Evolutionary conservation across 371 early-diverging fungal genomes (phyloP).

Genomic region (Coemansia sp.): DNA sequence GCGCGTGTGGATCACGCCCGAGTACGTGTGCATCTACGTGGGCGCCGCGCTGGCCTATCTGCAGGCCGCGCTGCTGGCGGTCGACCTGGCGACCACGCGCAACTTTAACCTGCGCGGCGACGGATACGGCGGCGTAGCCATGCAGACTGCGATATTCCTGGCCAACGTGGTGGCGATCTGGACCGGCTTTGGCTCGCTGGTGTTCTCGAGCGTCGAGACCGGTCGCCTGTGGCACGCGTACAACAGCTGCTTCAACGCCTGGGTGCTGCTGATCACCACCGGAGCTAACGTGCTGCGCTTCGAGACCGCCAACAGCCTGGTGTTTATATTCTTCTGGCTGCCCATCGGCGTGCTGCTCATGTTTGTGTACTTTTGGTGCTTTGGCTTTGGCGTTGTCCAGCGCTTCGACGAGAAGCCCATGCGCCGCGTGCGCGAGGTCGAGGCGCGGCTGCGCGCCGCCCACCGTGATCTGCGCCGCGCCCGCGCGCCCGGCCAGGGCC

Average conservation of each 20-base stretch:
- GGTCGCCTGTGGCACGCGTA: constrained; percentile 34
- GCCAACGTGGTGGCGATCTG: constrained; percentile 48
- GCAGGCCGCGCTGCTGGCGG: constrained; percentile 26
- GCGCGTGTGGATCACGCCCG: constrained; percentile 41
- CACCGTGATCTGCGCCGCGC: constrained; percentile 33
- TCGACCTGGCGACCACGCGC: constrained; percentile 34
- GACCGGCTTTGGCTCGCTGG: constrained; percentile 46
- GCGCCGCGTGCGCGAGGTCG: constrained; percentile 33
- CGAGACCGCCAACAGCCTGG: constrained; percentile 36
- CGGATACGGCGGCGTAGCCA: constrained; percentile 31
- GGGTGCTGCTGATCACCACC: constrained; percentile 41
- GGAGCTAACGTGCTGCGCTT: constrained; percentile 33
- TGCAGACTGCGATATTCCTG: constrained; percentile 42
- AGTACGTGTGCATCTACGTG: constrained; percentile 44
- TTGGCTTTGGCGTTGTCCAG: constrained; percentile 37
- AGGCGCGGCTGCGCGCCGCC: constrained; percentile 24
- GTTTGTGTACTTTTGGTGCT: constrained; percentile 44
- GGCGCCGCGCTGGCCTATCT: constrained; percentile 36
- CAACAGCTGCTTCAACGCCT: constrained; percentile 47
- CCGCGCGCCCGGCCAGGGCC: neutral
- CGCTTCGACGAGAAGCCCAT: constrained; percentile 46
- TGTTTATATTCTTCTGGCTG: constrained; percentile 49
- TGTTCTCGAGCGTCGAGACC: constrained; percentile 38
- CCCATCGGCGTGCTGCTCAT: constrained; percentile 46
- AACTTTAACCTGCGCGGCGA: constrained; percentile 44